Evolutionary conservation across 345 rosid species (phyloP).

Genomic region (Adansonia digitata): DNA sequence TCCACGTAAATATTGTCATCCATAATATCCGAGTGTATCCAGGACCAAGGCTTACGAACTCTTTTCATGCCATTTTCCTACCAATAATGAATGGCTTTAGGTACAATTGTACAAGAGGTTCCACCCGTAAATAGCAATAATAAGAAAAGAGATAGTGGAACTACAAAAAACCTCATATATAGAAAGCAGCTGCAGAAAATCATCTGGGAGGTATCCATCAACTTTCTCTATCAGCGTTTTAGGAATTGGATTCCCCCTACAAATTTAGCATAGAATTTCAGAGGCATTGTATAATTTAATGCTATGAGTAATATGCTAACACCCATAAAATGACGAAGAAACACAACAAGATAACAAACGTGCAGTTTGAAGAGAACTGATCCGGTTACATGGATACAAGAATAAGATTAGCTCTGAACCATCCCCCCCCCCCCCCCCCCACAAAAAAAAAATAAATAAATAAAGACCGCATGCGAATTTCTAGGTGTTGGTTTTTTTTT

Average conservation of each 20-base stretch:
- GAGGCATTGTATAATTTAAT: neutral
- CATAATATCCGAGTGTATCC: slow-evolving; percentile 93
- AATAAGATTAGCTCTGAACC: neutral
- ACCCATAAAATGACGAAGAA: neutral
- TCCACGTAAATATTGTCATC: slow-evolving; percentile 90
- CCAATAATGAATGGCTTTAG: neutral
- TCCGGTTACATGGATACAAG: neutral
- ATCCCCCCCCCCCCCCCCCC: too few relatives aligned
- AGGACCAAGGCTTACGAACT: slow-evolving; percentile 52
- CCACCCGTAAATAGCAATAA: neutral
- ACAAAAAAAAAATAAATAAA: neutral
- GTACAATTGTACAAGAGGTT: neutral
- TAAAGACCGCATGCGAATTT: neutral
- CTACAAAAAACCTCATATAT: slow-evolving; percentile 44
- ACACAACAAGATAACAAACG: neutral
- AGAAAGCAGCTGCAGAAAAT: slow-evolving; percentile 50
- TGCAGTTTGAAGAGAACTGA: neutral
- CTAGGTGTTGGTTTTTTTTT: neutral
- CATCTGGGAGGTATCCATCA: slow-evolving; percentile 75
- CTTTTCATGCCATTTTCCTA: slow-evolving; percentile 29
- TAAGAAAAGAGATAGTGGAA: neutral
- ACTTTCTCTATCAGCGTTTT: slow-evolving; percentile 50
- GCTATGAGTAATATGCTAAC: neutral
- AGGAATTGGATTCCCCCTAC: slow-evolving; percentile 90
- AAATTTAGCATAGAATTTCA: slow-evolving; percentile 19